A percentile compares a stretch with the other conserved stretches of the same genome.
Evolutionary conservation across 169 alveolate genomes (phyloP).

Genomic region (Toxoplasma gondii): DNA sequence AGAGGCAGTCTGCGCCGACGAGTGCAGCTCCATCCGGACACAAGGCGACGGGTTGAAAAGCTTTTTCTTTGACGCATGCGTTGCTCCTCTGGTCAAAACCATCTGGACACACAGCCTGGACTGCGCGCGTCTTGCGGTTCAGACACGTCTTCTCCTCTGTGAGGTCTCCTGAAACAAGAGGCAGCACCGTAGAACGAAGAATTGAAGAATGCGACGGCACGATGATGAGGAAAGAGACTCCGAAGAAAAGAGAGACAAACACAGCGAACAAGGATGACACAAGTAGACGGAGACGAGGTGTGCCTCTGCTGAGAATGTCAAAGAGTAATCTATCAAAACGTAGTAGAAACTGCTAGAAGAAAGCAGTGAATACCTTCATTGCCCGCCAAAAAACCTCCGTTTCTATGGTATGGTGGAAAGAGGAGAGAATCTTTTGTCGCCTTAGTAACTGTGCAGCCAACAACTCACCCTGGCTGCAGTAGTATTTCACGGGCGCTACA

Average conservation of each 20-base stretch:
- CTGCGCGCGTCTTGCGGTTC: not conserved
- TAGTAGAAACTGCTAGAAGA: not conserved
- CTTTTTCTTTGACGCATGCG: conserved; percentile 19
- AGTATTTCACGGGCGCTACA: conserved; percentile 46
- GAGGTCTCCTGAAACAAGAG: not conserved
- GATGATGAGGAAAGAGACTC: not conserved
- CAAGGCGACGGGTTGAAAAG: conserved; percentile 19
- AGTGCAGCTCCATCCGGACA: not conserved
- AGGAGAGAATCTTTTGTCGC: too few species aligned
- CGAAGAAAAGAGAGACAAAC: not conserved
- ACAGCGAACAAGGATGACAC: not conserved
- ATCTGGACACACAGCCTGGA: conserved; percentile 14
- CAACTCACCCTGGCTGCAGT: conserved; percentile 38
- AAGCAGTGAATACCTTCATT: too few species aligned
- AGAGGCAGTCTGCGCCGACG: conserved; percentile 22
- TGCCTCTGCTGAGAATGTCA: not conserved
- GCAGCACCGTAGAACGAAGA: not conserved
- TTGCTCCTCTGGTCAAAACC: not conserved
- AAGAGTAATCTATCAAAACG: not conserved
- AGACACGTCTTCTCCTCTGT: conserved; percentile 15
- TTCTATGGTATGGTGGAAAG: too few species aligned
- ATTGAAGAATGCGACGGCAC: not conserved
- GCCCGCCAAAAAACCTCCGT: too few species aligned
- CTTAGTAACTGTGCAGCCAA: too few species aligned
- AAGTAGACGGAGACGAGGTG: not conserved